Evolutionary conservation across 2,329 filamentous ascomycete genomes (phyloP), one percentile per base, ranked within the genome.

Genomic region (Alternaria tenuissima): DNA sequence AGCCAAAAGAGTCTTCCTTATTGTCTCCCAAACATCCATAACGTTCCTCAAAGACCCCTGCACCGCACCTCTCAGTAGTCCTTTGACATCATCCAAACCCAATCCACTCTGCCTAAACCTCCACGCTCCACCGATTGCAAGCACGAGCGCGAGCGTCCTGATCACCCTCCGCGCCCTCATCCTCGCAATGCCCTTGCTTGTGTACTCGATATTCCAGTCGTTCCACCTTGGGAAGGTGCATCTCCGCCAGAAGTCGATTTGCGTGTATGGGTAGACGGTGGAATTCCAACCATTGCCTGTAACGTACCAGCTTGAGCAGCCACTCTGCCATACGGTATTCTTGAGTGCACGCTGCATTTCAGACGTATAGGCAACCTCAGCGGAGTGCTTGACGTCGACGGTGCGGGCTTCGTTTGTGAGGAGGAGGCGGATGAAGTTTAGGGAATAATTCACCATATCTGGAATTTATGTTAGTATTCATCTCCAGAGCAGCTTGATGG

Each of bases 341-440:
- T 76, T 73, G 38, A 76, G 64, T 7, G 70, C 68, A 62, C 71
- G 62, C 28, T 81, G 76, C 5, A 87, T 76, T 51, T 84, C 80
- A 4, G 68, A 63, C 6, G 71, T 83, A 74, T 64, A 79, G 60
- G 81, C 95, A 94, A 64, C 88, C 86, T 69, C 85, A 81, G 58
- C 96, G 84, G 78, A 97, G 96, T 78, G 93, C 89, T 70, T 86
- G 82, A 70, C 92, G 91, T 81, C 97, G 91, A 84, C 94, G 95
- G 75, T 95, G 90, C 75, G 95, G 94, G 61, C 95, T 92, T 69
- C 90, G 91, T 94, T 94, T 96, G 82, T 97, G 92, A 62, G 94
- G 18, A 88, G 79, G 3, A 85, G 83, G 66, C 82, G 82, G 64
- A 90, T 84, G 63, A 90, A 82, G 0, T 86, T 85, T 9, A 90